These are phyloP conservation scores for Aschersonia sp. DNA, from an alignment of 2,329 filamentous ascomycete genomes.

Conservation along the genomic window DNA sequence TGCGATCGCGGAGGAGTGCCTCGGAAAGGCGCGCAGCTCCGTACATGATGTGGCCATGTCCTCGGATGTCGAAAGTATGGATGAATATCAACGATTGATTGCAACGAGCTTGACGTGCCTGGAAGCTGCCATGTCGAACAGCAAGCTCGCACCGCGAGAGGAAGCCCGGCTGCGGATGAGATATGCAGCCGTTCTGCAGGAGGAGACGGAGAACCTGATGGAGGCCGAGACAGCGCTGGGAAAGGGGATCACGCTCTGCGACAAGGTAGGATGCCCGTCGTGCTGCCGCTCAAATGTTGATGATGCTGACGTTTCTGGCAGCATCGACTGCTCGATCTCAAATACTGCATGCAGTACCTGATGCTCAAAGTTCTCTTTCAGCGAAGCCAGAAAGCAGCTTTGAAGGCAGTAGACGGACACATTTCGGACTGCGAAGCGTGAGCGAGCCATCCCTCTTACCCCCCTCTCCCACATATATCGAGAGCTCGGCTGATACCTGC, in stretches of 20 bases:
- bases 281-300: background rate
- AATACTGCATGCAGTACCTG: constrained; percentile 65
- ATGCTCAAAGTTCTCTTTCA: constrained; percentile 56
- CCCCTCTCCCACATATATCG: too few species aligned
- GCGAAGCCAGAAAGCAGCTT: constrained; percentile 54
- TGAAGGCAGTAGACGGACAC: constrained; percentile 55
- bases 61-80: constrained; percentile 27
- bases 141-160: constrained; percentile 43
- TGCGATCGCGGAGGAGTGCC: constrained; percentile 62
- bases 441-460: constrained; percentile 10
- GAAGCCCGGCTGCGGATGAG: constrained; percentile 56
- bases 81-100: constrained; percentile 58
- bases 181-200: constrained; percentile 56
- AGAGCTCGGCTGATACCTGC: too few species aligned
- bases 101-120: constrained; percentile 60
- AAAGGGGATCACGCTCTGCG: constrained; percentile 56
- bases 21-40: constrained; percentile 46
- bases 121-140: constrained; percentile 50
- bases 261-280: constrained; percentile 31
- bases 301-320: constrained; percentile 7
- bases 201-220: constrained; percentile 64
- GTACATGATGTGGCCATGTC: constrained; percentile 30
- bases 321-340: constrained; percentile 42
- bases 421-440: constrained; percentile 54
- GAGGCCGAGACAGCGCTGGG: constrained; percentile 58